These are phyloP conservation scores for Noccaea caerulescens DNA, from an alignment of 345 rosid species.

Conservation along the genomic window DNA sequence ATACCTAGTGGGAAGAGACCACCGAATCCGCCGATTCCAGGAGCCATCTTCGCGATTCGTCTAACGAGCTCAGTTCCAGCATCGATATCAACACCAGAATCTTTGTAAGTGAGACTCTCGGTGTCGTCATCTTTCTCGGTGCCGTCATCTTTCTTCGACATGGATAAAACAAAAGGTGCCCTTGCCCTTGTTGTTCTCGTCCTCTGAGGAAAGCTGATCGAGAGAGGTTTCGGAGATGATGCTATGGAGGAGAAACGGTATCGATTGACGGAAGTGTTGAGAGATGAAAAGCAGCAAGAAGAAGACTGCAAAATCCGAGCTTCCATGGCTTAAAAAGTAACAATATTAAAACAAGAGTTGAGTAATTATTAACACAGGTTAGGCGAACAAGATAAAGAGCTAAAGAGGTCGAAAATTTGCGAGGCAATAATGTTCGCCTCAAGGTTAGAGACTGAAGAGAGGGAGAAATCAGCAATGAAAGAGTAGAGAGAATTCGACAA, in stretches of 20 bases:
- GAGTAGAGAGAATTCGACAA: too few relatives aligned
- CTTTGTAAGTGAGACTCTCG: slow-evolving; percentile 70
- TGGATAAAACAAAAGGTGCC: slow-evolving; percentile 25
- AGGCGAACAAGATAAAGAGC: not conserved
- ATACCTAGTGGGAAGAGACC: slow-evolving; percentile 90
- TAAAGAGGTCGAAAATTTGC: not conserved
- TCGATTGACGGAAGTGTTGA: slow-evolving; percentile 26
- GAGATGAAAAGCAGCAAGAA: slow-evolving; percentile 1
- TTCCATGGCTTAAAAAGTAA: slow-evolving; percentile 31
- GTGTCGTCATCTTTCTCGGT: slow-evolving; percentile 24
- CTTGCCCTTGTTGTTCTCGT: slow-evolving; percentile 7
- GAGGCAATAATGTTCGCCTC: not conserved
- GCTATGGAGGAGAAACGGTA: slow-evolving; percentile 30
- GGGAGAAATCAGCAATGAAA: not conserved
- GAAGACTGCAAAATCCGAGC: slow-evolving; percentile 43
- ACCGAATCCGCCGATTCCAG: slow-evolving; percentile 92
- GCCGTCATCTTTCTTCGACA: slow-evolving; percentile 40
- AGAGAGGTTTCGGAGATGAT: slow-evolving; percentile 16
- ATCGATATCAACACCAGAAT: slow-evolving; percentile 92
- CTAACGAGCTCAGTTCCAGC: slow-evolving; percentile 87
- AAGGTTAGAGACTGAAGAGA: not conserved
- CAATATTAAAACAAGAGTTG: slow-evolving; percentile 10
- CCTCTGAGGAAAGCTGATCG: slow-evolving; percentile 32
- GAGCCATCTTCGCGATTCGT: slow-evolving; percentile 90
- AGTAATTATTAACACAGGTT: slow-evolving; percentile 2